Evolutionary conservation across 345 rosid genomes (phyloP).

Genomic region (Ceriops tagal): DNA sequence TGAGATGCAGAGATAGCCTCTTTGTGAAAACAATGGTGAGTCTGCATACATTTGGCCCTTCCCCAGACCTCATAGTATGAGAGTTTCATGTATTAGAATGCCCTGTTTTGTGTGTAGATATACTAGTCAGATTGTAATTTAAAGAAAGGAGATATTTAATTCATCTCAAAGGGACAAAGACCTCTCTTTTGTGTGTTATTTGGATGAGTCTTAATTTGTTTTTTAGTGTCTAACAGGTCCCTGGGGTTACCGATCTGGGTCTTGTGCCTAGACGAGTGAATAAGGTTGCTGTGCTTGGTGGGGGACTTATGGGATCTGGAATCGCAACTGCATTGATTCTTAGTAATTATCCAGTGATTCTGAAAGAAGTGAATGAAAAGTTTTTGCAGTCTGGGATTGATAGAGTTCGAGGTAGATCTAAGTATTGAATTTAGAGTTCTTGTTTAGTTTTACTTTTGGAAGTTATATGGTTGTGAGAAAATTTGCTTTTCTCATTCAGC

Average conservation of each 20-base stretch:
- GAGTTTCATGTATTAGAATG: no score
- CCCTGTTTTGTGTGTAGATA: no score
- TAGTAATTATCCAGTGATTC: conserved; percentile 70
- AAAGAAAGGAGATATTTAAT: no score
- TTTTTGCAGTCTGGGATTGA: conserved; percentile 82
- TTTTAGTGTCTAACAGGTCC: conserved; percentile 46
- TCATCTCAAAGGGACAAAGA: no score
- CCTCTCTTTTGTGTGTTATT: not conserved
- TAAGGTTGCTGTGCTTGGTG: conserved; percentile 88
- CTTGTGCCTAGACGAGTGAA: conserved; percentile 64
- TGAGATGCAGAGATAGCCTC: no score
- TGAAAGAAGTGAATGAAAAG: conserved; percentile 87
- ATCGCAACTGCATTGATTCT: conserved; percentile 88
- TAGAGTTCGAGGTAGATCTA: conserved; percentile 67
- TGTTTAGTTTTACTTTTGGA: conserved; percentile 2
- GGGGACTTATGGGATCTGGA: conserved; percentile 99
- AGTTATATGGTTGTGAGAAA: conserved; percentile 16
- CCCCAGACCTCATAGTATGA: no score
- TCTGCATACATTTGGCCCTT: no score
- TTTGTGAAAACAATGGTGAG: no score
- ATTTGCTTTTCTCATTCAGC: conserved; percentile 40
- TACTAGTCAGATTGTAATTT: no score
- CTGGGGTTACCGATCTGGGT: conserved; percentile 81
- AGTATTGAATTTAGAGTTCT: not conserved
- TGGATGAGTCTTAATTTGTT: not conserved